Evolutionary conservation across 352 stramenopile species (phyloP), one percentile per base, ranked within the genome.

Genomic region (Bremia lactucae): DNA sequence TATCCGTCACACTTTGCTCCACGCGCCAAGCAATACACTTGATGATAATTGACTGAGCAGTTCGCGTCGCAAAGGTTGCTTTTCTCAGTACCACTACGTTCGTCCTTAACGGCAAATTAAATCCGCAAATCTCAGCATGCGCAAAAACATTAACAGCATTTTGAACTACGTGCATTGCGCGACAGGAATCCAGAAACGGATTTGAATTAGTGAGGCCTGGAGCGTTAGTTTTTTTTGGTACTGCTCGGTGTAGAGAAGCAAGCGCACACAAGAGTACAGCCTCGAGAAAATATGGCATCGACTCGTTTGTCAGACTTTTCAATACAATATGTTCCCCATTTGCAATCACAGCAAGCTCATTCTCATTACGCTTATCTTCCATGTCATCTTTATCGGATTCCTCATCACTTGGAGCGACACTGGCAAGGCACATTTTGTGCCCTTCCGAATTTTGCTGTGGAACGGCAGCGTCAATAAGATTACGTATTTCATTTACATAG

Each of bases 321-420:
- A 88, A 45, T 16, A 82, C 56, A 9, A 70, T 49, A 36, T 88
- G 76, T 24, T 85, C 65, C 18, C 76, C 76, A 35, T 74, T 52
- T 10, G 72, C 62, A 9, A 65, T 50, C 25, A 63, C 38, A 21
- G 38, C 35, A 5, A 55, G 39, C 3, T 59, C 53, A 29, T 52
- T 41, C 39, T 61, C 31, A 39, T 45, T 25, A 14, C 36, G 46
- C 4, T 58, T 49, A 62, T 54, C 46, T 22, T 70, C 59, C 10
- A 52, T 36, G 16, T 70, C 54, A 43, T 56, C 55, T 15, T 54
- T 36, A 13, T 64, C 49, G 4, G 49, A 54, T 19, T 72, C 59
- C n/a, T 46, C 46, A n/a, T 46, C 29, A n/a, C 36, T 42, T 25
- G 52, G 33, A 19, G 58, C 21, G 19, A 58, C 13, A 25, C 33